Conservation (phyloP, 495 filamentous ascomycete species). For the Daldinia caldariorum region DNA sequence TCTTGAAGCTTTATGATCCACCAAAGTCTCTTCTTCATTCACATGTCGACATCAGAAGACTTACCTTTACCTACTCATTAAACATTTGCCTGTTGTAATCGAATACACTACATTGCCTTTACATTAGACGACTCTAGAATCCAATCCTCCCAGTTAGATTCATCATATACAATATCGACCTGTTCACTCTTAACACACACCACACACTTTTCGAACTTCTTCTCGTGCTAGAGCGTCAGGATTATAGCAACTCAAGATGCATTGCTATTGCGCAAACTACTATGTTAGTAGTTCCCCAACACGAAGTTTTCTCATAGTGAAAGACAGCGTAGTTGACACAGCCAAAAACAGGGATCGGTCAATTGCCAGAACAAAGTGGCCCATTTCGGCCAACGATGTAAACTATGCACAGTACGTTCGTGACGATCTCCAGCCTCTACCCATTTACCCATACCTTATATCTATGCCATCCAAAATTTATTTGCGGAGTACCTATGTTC, state of each 20-base stretch:
- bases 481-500: no score
- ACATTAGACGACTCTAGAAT: background rate
- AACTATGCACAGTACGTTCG: slow-evolving; percentile 53
- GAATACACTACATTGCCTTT: background rate
- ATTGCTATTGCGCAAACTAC: slow-evolving; percentile 64
- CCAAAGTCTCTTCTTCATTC: slow-evolving; percentile 1
- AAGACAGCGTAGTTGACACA: slow-evolving; percentile 20
- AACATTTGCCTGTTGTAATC: background rate
- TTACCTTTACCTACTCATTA: slow-evolving; percentile 1
- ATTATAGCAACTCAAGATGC: slow-evolving; percentile 41
- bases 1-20: background rate
- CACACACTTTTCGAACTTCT: background rate
- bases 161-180: background rate
- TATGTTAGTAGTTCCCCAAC: slow-evolving; percentile 51
- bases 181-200: background rate
- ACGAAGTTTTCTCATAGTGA: background rate
- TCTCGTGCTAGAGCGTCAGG: background rate
- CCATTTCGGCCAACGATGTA: slow-evolving; percentile 58
- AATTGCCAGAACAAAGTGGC: slow-evolving; percentile 58
- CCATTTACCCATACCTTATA: no score
- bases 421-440: no score
- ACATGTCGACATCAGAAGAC: background rate
- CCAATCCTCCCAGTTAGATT: background rate
- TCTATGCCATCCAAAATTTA: no score
- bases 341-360: slow-evolving; percentile 50